Evolutionary conservation across 73 alveolate species (phyloP), one percentile per base, ranked within the genome.

Genomic region (Paramecium primaurelia): DNA sequence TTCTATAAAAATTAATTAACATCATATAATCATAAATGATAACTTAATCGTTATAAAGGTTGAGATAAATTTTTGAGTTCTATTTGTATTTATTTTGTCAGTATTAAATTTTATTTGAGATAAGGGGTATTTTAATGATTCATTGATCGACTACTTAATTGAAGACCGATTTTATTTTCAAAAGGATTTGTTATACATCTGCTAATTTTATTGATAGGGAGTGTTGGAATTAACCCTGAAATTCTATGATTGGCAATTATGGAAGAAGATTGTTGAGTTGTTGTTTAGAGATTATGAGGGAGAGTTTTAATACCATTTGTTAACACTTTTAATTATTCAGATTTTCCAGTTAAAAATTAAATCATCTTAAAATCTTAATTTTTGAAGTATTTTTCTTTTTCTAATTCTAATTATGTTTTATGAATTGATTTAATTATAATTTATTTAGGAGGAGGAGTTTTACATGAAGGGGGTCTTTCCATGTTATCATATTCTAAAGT

Each of bases 381-480:
- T 34, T 26, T 64, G 5, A 64, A 28, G 12, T 64, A 64, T n/a
- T 64, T 64, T 26, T 64, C 84, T 64, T 64, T 32, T 28, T 28
- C 49, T 34, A 64, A 1, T 14, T 64, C 42, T 2, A 22, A 28
- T 64, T 64, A 11, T 2, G 84, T 8, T 34, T 64, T 64, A 12
- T 22, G 47, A 32, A 10, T 25, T 26, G 22, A 64, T 64, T 64
- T 64, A 64, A 34, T 26, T 8, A 28, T 64, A 11, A 64, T 32
- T 64, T 64, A 64, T 64, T 28, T 64, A 3, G 51, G 84, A 64
- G 84, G 84, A 25, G 84, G 84, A 25, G 84, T 64, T 16, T 64
- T 64, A 18, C 84, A 64, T 32, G 84, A 64, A 64, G 84, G 84
- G 3, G 84, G 84, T 26, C 84, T 64, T n/a, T 64, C 84, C 84